Base-by-base conservation (phyloP, 23 red algal genomes). In the Gracilaria vermiculophylla region DNA sequence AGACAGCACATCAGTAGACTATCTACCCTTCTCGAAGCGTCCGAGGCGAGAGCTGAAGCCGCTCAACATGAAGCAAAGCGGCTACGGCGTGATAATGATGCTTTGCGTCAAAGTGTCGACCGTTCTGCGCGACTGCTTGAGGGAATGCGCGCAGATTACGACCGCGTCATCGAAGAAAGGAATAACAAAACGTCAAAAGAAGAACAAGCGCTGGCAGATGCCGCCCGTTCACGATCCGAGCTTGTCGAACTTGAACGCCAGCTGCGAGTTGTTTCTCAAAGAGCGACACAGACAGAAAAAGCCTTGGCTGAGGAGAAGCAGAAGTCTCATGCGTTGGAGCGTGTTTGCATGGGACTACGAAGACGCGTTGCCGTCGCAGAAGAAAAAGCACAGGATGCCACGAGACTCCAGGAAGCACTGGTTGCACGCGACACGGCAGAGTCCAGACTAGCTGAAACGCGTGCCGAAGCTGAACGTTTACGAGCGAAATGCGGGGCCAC, bases 321-420 rank as follows among this genome's bases (percentile, higher is more conserved):
- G 23, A 76, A 78, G 15, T 62, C 51, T 29, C 42, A 42, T 37
- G 84, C 84, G 17, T 55, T 88, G 33, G 84, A 88, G 45, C 42
- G 84, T 51, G 84, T 88, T n/a, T 76, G 69, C 8, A 76, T 88
- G 66, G 84, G 69, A 32, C 53, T 88, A 70, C 42, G 84, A 51
- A 76, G 84, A 24, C 69, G 84, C 12, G 84, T 88, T 43, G 84
- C 84, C 1, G 29, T 88, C 21, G 69, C 84, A 14, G 84, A 88
- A 55, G 84, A 88, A 41, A 78, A 76, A 52, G 84, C 84, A 17
- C 51, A 45, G 33, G 72, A 88, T 20, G 58, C 60, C 1, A 58
- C 40, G 14, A 58, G 66, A 34, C 50, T 88, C 10, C 66, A 88
- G 43, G 84, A 88, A 44, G 84, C 84, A 34, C 24, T 88, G 1